These are phyloP conservation scores for Pseudozyma hubeiensis DNA, from an alignment of 1,284 basidiomycete genomes.

Conservation along the genomic window DNA sequence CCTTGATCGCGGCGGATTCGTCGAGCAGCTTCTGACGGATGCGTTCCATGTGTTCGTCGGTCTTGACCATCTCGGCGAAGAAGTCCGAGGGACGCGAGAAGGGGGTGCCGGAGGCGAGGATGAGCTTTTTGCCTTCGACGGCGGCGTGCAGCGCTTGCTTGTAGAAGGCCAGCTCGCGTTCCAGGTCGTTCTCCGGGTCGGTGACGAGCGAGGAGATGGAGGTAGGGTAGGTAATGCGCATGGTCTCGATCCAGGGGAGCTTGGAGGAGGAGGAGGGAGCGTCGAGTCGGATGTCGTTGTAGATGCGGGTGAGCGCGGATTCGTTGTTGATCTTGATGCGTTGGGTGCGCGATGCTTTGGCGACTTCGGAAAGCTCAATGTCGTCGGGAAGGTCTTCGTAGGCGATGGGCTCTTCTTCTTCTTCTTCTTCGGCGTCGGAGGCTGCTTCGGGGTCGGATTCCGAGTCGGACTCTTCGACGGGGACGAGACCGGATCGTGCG, in stretches of 20 bases:
- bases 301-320: constrained; percentile 56
- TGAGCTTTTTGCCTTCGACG: constrained; percentile 79
- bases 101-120: constrained; percentile 79
- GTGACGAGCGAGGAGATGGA: constrained; percentile 73
- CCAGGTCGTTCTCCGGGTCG: constrained; percentile 81
- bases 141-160: constrained; percentile 91
- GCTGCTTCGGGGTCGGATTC: constrained; percentile 42
- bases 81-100: constrained; percentile 95
- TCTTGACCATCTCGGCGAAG: constrained; percentile 99
- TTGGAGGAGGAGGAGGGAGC: constrained; percentile 38
- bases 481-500: constrained; percentile 60
- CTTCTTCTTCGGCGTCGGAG: constrained; percentile 45
- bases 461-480: constrained; percentile 36
- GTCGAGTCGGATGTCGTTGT: constrained; percentile 58
- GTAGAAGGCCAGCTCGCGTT: constrained; percentile 96
- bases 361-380: constrained; percentile 49
- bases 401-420: constrained; percentile 36
- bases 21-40: constrained; percentile 91
- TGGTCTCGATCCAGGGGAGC: constrained; percentile 67
- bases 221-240: constrained; percentile 56
- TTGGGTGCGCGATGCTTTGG: constrained; percentile 53
- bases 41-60: constrained; percentile 96
- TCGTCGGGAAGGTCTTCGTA: constrained; percentile 60
- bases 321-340: constrained; percentile 66
- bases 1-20: constrained; percentile 88